These are phyloP conservation scores for Trametes villosa DNA, from an alignment of 768 basidiomycete genomes.

Conservation along the genomic window DNA sequence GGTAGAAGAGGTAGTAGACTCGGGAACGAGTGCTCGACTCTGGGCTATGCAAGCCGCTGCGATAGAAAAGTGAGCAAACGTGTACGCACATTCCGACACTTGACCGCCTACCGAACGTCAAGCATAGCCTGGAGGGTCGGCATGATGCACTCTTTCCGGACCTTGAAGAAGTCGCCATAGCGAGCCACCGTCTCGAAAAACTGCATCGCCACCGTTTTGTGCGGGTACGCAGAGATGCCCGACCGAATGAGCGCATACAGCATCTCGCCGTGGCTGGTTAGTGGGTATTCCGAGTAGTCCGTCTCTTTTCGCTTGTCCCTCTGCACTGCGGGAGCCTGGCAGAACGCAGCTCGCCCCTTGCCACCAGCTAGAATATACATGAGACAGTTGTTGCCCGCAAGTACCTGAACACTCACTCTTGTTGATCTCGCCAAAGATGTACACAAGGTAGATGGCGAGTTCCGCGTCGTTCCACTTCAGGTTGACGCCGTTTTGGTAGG, in stretches of 20 bases:
- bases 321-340: conserved; percentile 67
- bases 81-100: too few relatives aligned
- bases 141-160: conserved; percentile 85
- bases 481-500: conserved; percentile 62
- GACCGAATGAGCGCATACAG: conserved; percentile 83
- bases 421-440: conserved; percentile 90
- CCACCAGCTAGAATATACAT: conserved; percentile 55
- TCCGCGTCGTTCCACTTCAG: conserved; percentile 94
- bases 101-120: conserved; percentile 72
- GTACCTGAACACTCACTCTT: conserved; percentile 62
- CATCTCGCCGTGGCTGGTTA: conserved; percentile 92
- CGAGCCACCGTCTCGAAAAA: conserved; percentile 93
- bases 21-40: conserved; percentile 72
- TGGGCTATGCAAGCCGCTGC: conserved; percentile 84
- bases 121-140: conserved; percentile 90
- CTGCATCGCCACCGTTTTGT: conserved; percentile 83
- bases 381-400: conserved; percentile 9
- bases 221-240: conserved; percentile 80
- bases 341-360: conserved; percentile 87
- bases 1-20: conserved; percentile 90
- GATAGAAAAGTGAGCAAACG: neutral
- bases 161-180: conserved; percentile 96
- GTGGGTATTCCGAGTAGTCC: conserved; percentile 79
- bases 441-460: conserved; percentile 90
- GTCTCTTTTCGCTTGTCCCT: conserved; percentile 69